These are phyloP conservation scores for Aspergillus egyptiacus DNA, from an alignment of 495 filamentous ascomycete genomes.

Conservation along the genomic window DNA sequence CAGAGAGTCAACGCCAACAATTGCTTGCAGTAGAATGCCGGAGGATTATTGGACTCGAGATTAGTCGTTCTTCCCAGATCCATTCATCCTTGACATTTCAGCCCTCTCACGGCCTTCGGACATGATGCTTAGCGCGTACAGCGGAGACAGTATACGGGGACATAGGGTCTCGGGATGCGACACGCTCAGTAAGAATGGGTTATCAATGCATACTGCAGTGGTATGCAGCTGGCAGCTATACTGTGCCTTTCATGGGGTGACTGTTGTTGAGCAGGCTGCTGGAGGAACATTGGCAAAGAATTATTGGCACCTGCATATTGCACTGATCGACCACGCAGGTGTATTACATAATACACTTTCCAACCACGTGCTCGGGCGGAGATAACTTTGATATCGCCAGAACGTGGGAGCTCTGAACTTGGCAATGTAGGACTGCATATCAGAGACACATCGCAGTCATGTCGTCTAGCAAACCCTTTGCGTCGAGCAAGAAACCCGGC, in stretches of 20 bases:
- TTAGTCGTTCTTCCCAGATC: neutral
- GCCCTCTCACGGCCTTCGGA: neutral
- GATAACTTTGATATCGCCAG: neutral
- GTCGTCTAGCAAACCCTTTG: neutral
- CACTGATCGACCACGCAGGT: neutral
- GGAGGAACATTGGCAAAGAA: neutral
- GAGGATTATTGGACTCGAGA: constrained; percentile 1
- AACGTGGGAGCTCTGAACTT: neutral
- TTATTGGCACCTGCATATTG: too few species aligned
- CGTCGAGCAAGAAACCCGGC: constrained; percentile 10
- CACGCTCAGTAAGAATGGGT: constrained; percentile 1
- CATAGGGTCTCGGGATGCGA: constrained; percentile 3
- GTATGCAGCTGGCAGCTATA: neutral
- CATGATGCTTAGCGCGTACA: constrained; percentile 1
- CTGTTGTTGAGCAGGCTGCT: too few species aligned
- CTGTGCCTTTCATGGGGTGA: neutral
- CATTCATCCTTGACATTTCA: constrained; percentile 2
- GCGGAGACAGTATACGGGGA: neutral
- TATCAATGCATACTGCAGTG: constrained; percentile 6
- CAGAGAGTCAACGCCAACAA: neutral
- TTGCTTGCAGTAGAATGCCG: neutral
- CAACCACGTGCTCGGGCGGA: neutral
- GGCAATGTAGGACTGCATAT: neutral
- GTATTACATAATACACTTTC: too few species aligned
- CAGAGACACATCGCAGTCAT: neutral